Evolutionary conservation across 345 rosid genomes (phyloP), one percentile per base, ranked within the genome.

Genomic region (Sisymbrium irio): DNA sequence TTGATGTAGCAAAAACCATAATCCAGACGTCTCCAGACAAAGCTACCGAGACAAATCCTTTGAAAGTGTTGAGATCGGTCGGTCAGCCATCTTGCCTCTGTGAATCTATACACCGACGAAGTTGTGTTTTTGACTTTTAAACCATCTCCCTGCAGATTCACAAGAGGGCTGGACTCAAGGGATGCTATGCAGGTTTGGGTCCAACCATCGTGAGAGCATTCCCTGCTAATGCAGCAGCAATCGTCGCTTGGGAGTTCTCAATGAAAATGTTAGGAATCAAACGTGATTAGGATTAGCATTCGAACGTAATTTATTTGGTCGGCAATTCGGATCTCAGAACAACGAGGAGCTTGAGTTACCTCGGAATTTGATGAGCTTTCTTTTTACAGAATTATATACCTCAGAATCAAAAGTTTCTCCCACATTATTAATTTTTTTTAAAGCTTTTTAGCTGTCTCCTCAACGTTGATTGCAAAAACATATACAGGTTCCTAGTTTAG

Each of bases 171-270:
- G 98, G 97, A 77, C 35, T 92, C 32, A 87, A 81, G 78, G 99
- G 95, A 72, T 96, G 97, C 81, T 90, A 92, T 30, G 72, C 97
- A 4, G 99, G 98, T 62, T 79, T 96, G 27, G 94, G 93, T 69
- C 98, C 95, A 1, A 96, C 98, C 7, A 81, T 92, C 12, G 81
- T 75, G 42, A 85, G 98, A 79, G 96, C 98, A 39, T 96, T 96
- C 79, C 97, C 98, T 49, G 98, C 99, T 59, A 96, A 96, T 75
- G 99, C 98, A 30, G 90, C 92, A 37, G 97, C 99, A 17, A 96
- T 96, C 20, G 97, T 92, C 62, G 82, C 97, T 64, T 92, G 98
- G 99, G 99, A 96, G 80, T 79, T 96, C 9, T 91, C 97, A 54
- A 75, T 87, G 83, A 89, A 92, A 79, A 55, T 87, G 62, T 75